Conservation (phyloP, 768 basidiomycete genomes). For the Harrya chromipes region DNA sequence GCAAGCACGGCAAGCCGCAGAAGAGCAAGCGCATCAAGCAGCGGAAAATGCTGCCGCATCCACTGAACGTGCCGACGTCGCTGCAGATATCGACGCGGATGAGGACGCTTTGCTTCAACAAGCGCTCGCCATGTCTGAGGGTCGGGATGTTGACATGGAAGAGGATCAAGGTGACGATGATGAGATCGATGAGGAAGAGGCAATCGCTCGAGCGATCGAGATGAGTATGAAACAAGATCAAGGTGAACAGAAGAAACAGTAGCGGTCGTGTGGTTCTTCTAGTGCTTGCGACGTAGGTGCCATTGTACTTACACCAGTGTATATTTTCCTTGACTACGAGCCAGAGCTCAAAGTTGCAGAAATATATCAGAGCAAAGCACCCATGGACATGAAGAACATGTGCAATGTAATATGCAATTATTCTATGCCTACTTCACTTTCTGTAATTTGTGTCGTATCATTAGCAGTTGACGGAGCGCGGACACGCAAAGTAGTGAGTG, state of each 20-base stretch:
- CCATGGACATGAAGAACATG: background rate
- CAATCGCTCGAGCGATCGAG: conserved; percentile 85
- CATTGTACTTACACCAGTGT: conserved; percentile 1
- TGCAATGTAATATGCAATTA: background rate
- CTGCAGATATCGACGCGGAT: conserved; percentile 58
- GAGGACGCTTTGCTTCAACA: conserved; percentile 75
- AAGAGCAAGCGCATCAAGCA: conserved; percentile 36
- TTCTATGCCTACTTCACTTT: background rate
- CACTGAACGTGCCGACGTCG: conserved; percentile 21
- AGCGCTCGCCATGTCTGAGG: conserved; percentile 74
- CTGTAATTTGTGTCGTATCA: background rate
- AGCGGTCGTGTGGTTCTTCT: conserved; percentile 1
- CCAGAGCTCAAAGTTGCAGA: background rate
- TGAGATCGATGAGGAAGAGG: conserved; percentile 80
- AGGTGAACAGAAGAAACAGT: conserved; percentile 39
- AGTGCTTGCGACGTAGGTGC: background rate
- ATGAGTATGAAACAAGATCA: conserved; percentile 84
- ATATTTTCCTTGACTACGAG: background rate
- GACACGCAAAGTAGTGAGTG: conserved; percentile 9
- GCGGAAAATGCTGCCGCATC: conserved; percentile 22
- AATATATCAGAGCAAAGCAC: background rate
- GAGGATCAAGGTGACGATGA: conserved; percentile 58
- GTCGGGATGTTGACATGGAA: conserved; percentile 50
- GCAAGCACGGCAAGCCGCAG: conserved; percentile 66
- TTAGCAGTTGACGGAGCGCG: background rate